Percentiles rank a stretch among this genome's conserved stretches.
These are phyloP conservation scores for Notholithocarpus densiflorus DNA, from an alignment of 306 rosid species.

Conservation along the genomic window DNA sequence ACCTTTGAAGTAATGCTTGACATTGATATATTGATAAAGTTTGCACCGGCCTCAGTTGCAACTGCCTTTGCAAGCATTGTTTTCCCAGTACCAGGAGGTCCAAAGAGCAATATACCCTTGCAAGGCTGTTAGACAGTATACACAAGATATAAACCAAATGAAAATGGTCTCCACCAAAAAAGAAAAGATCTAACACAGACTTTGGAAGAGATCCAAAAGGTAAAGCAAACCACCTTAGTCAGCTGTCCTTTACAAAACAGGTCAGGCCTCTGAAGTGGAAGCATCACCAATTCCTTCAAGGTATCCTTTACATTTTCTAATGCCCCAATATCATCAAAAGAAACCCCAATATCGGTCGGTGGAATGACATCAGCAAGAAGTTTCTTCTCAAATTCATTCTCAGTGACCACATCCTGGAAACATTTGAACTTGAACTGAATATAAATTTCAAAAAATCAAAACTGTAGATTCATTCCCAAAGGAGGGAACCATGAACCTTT, in stretches of 20 bases:
- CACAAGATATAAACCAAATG: slow-evolving; percentile 2
- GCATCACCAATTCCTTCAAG: slow-evolving; percentile 95
- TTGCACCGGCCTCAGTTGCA: slow-evolving; percentile 99
- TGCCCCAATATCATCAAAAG: slow-evolving; percentile 95
- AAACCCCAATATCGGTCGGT: slow-evolving; percentile 84
- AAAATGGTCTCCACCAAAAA: slow-evolving; percentile 6
- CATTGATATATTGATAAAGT: slow-evolving; percentile 94
- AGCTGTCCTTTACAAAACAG: slow-evolving; percentile 87
- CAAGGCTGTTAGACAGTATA: slow-evolving; percentile 57
- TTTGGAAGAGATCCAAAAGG: background rate
- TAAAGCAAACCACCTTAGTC: slow-evolving; percentile 56
- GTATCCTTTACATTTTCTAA: slow-evolving; percentile 96
- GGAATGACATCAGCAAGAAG: slow-evolving; percentile 92
- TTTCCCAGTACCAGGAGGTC: slow-evolving; percentile 98
- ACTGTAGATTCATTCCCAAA: background rate
- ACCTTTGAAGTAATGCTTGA: slow-evolving; percentile 97
- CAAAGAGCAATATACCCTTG: slow-evolving; percentile 95
- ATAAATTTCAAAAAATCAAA: background rate
- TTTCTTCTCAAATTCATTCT: slow-evolving; percentile 91
- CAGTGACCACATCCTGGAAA: slow-evolving; percentile 87
- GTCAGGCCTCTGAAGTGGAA: slow-evolving; percentile 95
- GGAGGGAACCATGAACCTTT: background rate
- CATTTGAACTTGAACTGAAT: background rate
- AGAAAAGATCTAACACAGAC: background rate
- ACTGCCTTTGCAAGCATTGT: slow-evolving; percentile 99